phyloP scores from a whole-genome alignment of 164 flowering plant species.

The Liquidambar formosana region DNA sequence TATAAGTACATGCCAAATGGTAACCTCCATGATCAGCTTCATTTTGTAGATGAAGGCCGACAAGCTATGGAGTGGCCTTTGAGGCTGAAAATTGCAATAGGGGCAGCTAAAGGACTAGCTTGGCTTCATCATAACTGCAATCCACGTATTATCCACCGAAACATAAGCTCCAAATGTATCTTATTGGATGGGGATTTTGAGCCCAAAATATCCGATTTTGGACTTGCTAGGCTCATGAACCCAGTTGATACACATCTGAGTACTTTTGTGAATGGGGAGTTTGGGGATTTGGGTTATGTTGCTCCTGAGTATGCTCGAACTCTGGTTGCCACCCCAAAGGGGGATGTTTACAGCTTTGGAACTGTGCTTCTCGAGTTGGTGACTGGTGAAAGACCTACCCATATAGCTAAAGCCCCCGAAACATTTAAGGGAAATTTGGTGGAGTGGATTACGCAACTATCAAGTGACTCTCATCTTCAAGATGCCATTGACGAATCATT shows the following conservation, averaged over 20 bases:
- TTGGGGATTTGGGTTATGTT: conserved; percentile 73
- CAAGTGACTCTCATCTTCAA: conserved; percentile 31
- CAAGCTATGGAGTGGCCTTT: conserved; percentile 54
- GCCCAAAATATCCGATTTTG: conserved; percentile 75
- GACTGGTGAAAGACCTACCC: conserved; percentile 60
- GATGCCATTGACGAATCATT: conserved; percentile 50
- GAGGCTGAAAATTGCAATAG: conserved; percentile 63
- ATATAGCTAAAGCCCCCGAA: conserved; percentile 48
- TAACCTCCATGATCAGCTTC: conserved; percentile 50
- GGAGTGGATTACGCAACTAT: conserved; percentile 56
- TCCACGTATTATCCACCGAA: conserved; percentile 70
- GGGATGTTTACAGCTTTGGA: conserved; percentile 78
- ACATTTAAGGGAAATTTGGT: conserved; percentile 61
- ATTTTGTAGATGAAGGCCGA: conserved; percentile 23
- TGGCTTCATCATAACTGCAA: conserved; percentile 83
- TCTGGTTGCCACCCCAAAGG: conserved; percentile 68
- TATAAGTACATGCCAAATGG: conserved; percentile 64
- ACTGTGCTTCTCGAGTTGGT: conserved; percentile 65
- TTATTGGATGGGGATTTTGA: conserved; percentile 55
- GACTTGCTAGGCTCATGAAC: conserved; percentile 77
- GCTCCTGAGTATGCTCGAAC: conserved; percentile 74
- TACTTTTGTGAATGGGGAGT: conserved; percentile 71
- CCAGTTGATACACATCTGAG: conserved; percentile 68
- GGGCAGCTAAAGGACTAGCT: conserved; percentile 67
- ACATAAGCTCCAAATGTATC: conserved; percentile 74